These are phyloP conservation scores for Xerocomus minutiporus DNA, from an alignment of 1,284 basidiomycete species.

Conservation along the genomic window DNA sequence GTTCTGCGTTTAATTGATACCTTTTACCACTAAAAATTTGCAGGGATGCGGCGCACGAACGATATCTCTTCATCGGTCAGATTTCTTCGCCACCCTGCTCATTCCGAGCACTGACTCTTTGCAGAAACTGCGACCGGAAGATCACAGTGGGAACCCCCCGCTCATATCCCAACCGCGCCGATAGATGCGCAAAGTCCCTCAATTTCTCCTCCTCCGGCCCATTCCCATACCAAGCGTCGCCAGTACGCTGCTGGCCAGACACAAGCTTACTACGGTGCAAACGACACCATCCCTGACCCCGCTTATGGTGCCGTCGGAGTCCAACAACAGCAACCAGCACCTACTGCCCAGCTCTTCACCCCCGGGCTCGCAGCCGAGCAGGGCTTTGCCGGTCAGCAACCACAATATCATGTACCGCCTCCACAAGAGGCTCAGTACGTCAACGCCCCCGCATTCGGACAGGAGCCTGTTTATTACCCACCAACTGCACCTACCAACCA, in stretches of 20 bases:
- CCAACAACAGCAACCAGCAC: slow-evolving; percentile 38
- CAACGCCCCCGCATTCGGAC: slow-evolving; percentile 44
- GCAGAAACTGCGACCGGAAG: slow-evolving; percentile 53
- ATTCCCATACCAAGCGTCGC: slow-evolving; percentile 59
- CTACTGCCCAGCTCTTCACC: slow-evolving; percentile 74
- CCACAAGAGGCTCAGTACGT: slow-evolving; percentile 57
- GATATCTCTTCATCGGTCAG: slow-evolving; percentile 80
- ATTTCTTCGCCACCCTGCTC: background rate
- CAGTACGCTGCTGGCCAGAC: slow-evolving; percentile 90
- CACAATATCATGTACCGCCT: slow-evolving; percentile 44
- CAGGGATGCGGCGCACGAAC: slow-evolving; percentile 79
- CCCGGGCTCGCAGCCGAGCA: slow-evolving; percentile 71
- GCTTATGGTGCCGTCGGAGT: slow-evolving; percentile 33
- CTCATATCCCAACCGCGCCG: slow-evolving; percentile 34
- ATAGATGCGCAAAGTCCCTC: slow-evolving; percentile 38
- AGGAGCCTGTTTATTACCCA: slow-evolving; percentile 52
- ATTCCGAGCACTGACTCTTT: slow-evolving; percentile 9
- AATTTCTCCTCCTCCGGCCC: slow-evolving; percentile 37
- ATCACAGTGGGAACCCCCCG: slow-evolving; percentile 64
- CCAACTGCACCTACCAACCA: slow-evolving; percentile 51
- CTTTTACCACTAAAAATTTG: slow-evolving; percentile 6
- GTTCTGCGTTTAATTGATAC: background rate
- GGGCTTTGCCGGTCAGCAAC: slow-evolving; percentile 56
- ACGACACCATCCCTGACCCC: slow-evolving; percentile 41
- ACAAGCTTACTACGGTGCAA: slow-evolving; percentile 73